Base-by-base conservation (phyloP, 257 asterid species). In the Verbascum thapsus region DNA sequence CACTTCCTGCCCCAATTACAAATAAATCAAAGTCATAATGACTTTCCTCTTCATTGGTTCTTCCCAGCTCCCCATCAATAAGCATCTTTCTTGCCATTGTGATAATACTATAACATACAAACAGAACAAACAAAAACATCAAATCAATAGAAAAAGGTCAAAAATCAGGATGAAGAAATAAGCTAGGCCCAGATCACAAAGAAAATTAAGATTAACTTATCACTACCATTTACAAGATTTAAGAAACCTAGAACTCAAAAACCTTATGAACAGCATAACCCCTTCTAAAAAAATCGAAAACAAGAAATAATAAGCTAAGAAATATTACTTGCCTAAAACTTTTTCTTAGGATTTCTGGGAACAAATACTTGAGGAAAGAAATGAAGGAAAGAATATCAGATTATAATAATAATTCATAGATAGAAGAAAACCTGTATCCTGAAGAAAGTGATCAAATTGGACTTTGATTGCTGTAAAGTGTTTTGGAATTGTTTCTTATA, bases 1-100 rank as follows among this genome's bases (percentile, higher is more conserved):
- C 98, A 73, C 98, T 91, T 43, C 97, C 98, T 35, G 98, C 98
- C 45, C 98, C 98, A 63, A 91, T 91, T 34, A 91, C 98, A 61
- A 91, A 91, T 60, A 88, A 83, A 82, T 91, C 98, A 48, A 80
- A 88, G 72, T 91, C 97, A 74, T 78, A 91, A 50, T 63, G 90
- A 58, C n/a, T 69, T 47, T 74, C 86, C 35, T 56, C 84, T 61
- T 66, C 84, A 65, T 57, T 63, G 17, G 79, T 54, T 32, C 76
- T 80, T 12, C 64, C 74, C 65, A 81, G 68, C 73, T 80, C 88
- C 17, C 88, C 97, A 74, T 91, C 96, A 70, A 74, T 75, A 66
- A 88, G 78, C 97, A 89, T 85, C 86, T 91, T 91, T 75, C 98
- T 83, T n/a, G 97, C 84, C 98, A 91, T 91, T 70, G 59, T 56